Evolutionary conservation across 208 protist species (phyloP).

Genomic region (Trichomonas vaginalis): DNA sequence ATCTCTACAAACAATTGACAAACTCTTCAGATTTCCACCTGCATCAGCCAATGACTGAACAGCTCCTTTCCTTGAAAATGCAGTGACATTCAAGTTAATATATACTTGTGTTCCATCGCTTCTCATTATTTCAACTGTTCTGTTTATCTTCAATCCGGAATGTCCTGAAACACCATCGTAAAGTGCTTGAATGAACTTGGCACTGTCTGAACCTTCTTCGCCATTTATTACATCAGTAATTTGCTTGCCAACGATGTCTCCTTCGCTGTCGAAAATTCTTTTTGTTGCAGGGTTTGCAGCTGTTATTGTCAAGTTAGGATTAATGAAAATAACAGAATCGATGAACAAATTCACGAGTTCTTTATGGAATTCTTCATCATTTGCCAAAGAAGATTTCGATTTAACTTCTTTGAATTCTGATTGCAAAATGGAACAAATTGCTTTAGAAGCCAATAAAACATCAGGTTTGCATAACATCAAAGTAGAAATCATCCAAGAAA

Average conservation of each 20-base stretch:
- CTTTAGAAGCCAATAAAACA: not conserved
- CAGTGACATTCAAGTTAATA: not conserved
- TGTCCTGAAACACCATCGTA: not conserved
- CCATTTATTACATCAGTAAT: not conserved
- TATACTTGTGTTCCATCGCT: not conserved
- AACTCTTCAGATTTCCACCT: not conserved
- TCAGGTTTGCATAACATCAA: not conserved
- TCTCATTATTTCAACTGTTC: not conserved
- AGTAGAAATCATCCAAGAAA: not conserved
- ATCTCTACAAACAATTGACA: not conserved
- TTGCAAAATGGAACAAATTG: not conserved
- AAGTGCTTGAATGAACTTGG: not conserved
- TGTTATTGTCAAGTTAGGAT: not conserved
- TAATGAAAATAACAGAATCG: not conserved
- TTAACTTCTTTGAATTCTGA: not conserved
- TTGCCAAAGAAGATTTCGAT: not conserved
- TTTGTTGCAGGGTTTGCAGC: not conserved
- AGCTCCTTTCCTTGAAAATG: not conserved
- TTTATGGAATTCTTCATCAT: not conserved
- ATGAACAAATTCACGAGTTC: not conserved
- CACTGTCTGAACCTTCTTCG: not conserved
- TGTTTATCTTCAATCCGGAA: not conserved
- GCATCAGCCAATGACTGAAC: not conserved
- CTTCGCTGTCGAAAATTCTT: not conserved
- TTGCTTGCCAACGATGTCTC: not conserved